Conservation (phyloP, 129 eudicot species). For the Flaveria trinervia region DNA sequence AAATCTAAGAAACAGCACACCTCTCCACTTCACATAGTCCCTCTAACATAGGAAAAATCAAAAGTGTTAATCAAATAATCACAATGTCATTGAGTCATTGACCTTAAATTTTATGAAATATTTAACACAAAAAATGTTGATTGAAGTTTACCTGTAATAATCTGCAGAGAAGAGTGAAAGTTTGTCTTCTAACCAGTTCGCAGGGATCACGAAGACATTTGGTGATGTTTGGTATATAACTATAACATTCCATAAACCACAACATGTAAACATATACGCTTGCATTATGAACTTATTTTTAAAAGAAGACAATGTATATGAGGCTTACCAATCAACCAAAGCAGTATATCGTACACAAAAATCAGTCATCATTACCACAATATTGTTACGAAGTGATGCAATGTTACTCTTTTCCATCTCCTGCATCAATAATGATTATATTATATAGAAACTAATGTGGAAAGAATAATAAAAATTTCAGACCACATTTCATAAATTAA, state of each 20-base stretch:
- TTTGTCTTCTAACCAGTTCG: conserved; percentile 91
- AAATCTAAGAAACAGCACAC: conserved; percentile 86
- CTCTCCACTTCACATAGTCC: conserved; percentile 99
- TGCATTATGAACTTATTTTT: background rate
- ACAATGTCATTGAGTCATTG: conserved; percentile 15
- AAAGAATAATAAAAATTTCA: background rate
- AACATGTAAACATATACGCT: background rate
- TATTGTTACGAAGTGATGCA: conserved; percentile 85
- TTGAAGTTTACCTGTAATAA: conserved; percentile 69
- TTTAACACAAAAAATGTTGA: background rate
- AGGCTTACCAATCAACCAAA: conserved; percentile 85
- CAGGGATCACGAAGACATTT: conserved; percentile 96
- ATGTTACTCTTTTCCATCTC: conserved; percentile 87
- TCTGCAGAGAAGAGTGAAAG: conserved; percentile 84
- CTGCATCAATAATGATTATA: conserved; percentile 45
- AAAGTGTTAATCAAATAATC: background rate
- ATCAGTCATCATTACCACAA: conserved; percentile 89
- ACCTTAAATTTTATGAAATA: conserved; percentile 2
- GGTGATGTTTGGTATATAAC: conserved; percentile 89
- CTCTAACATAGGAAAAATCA: conserved; percentile 45
- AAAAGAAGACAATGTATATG: conserved; percentile 2
- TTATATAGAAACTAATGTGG: background rate
- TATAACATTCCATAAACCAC: conserved; percentile 24
- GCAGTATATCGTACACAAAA: conserved; percentile 93
- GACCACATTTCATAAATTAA: background rate